Evolutionary conservation across 176 grass and related monocot genomes (phyloP), one percentile per base, ranked within the genome.

Genomic region (Ensete ventricosum): DNA sequence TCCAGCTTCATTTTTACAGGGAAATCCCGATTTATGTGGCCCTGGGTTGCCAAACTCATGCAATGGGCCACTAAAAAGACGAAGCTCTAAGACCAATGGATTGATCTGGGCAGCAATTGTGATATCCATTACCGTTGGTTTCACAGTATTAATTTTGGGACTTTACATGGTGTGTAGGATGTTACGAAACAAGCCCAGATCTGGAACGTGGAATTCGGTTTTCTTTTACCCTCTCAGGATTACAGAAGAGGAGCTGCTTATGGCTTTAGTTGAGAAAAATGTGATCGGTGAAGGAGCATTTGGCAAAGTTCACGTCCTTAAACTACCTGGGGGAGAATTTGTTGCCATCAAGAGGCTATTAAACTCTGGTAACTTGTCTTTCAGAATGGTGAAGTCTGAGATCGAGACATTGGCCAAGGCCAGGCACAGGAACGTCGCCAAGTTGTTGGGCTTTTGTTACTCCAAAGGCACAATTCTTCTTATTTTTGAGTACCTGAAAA

Each of bases 371-470:
- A 88, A 80, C 43, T 78, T 81, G 2, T 76, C 88, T 19, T 82
- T 91, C 75, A 73, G 88, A 76, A 75, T 55, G 13, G 73, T 81
- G 50, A 91, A 96, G 76, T 72, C 80, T 9, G 88, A 88, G 73
- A 96, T 86, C 68, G 88, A 91, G n/a, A 21, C 23, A 8, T 21
- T 96, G 73, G 88, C 83, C 0, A 96, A 76, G 58, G 78, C 89
- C 72, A 82, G 88, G 83, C 88, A 96, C 79, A 91, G 71, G 72
- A 91, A 91, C 13, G 25, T 96, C 14, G 69, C 78, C 11, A 96
- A 82, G 70, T 68, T 96, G 17, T 73, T 86, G 43, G 88, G 91
- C 2, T 96, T 95, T 81, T 91, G 75, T 64, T 90, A 88, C 53
- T 73, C 76, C 0, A 64, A 84, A 4, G 78, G 65, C 2, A 82